Base-by-base conservation (phyloP, 1,139 yeast genomes). In the Geotrichum restrictum region DNA sequence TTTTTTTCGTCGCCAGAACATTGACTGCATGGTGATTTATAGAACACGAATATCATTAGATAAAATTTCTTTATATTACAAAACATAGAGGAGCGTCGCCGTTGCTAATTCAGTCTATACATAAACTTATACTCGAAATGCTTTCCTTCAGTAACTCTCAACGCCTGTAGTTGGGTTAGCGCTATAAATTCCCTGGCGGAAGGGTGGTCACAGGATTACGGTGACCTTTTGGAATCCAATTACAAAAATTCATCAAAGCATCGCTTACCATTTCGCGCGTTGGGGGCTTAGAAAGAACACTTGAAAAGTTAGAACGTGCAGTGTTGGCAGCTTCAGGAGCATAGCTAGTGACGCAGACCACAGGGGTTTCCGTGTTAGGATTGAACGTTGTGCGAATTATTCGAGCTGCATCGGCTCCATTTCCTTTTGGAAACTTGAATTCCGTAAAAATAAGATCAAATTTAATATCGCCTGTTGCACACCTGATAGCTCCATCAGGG, bases 381-480 rank as follows among this genome's bases (percentile, higher is more conserved):
- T 91, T 85, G 46, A 82, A 79, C 0, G 97, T 89, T 58, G 80
- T 81, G 62, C 81, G 83, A 55, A 91, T 81, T 58, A 91, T 72
- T 59, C 86, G 83, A 3, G 85, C 85, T 32, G 93, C 85, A 68
- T 87, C 95, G 13, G 83, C 75, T 1, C 88, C 84, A 11, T 14
- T 45, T 37, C 87, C 74, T 60, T 83, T 82, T 10, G 87, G 80
- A 27, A 87, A 72, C 60, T 80, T 80, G 56, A 85, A 74, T 1
- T 93, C 93, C 0, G 95, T 83, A 56, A 91, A 75, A 36, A 91
- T 88, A 42, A 89, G 62, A 68, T 91, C 97, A 71, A 88, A 91
- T 62, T 81, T 83, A 27, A 88, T 88, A 52, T 83, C 84, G 39
- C 95, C 86, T 0, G 95, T 85, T 6, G 91, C 89, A 53, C 94